Conservation (phyloP, 352 stramenopile genomes). For the Globisporangium orthogonon region DNA sequence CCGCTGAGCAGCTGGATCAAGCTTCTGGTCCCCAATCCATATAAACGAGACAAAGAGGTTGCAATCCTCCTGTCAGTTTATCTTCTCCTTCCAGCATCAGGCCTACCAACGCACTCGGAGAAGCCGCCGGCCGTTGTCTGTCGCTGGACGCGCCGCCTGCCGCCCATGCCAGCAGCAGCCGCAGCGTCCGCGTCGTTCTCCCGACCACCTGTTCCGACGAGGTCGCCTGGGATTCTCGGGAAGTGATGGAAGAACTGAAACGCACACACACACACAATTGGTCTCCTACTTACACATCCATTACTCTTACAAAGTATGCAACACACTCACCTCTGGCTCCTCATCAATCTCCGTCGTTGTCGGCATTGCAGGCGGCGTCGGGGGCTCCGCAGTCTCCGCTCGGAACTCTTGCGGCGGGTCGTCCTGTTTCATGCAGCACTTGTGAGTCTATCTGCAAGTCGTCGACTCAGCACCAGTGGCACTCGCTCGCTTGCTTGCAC, state of each 20-base stretch:
- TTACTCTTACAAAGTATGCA: background rate
- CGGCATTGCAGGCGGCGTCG: background rate
- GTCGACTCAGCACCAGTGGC: no score
- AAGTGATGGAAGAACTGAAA: conserved; percentile 15
- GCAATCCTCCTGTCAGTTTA: background rate
- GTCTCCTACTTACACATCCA: background rate
- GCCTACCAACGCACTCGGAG: conserved; percentile 5
- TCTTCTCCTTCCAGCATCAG: background rate
- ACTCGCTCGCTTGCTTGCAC: background rate
- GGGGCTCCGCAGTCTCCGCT: background rate
- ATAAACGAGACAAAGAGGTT: no score
- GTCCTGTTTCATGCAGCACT: conserved; percentile 22
- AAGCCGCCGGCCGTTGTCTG: conserved; percentile 8
- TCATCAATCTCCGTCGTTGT: conserved; percentile 3
- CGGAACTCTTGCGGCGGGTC: conserved; percentile 57
- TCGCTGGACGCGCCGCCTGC: conserved; percentile 4
- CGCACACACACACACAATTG: background rate
- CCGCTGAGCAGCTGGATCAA: conserved; percentile 45
- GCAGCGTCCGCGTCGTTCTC: background rate
- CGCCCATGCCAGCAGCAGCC: background rate
- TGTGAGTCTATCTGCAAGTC: background rate
- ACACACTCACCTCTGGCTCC: conserved; percentile 11
- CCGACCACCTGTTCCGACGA: conserved; percentile 11
- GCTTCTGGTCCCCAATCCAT: conserved; percentile 13
- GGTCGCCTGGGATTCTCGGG: conserved; percentile 29